Evolutionary conservation across 192 early-diverging fungal species (phyloP).

Genomic region (Diversispora eburnea): DNA sequence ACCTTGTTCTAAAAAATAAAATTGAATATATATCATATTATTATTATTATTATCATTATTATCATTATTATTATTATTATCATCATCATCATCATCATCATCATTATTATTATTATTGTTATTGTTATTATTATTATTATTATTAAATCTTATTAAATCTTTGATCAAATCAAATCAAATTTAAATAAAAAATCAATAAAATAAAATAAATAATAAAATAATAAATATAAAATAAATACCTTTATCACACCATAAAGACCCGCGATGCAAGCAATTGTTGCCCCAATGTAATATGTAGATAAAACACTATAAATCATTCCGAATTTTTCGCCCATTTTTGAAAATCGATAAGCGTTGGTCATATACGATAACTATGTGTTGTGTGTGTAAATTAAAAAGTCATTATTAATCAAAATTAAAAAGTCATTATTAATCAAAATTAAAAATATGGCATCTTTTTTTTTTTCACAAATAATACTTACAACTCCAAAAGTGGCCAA

Average conservation of each 20-base stretch:
- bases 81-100: no score
- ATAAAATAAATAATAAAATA: background rate
- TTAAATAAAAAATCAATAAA: background rate
- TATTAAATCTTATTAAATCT: no score
- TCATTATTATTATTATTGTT: background rate
- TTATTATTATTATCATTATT: background rate
- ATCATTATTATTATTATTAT: background rate
- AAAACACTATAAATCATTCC: constrained; percentile 21
- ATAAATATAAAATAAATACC: constrained; percentile 1
- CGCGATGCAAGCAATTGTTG: constrained; percentile 16
- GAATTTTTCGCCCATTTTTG: background rate
- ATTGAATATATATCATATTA: background rate
- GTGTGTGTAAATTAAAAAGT: background rate
- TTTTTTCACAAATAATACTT: background rate
- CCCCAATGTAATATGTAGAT: constrained; percentile 28
- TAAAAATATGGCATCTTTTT: background rate
- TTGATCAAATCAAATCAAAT: no score
- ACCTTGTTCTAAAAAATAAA: constrained; percentile 23
- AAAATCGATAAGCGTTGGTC: constrained; percentile 25
- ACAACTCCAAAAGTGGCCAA: constrained; percentile 27
- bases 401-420: background rate
- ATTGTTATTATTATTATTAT: background rate
- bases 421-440: background rate
- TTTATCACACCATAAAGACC: constrained; percentile 29
- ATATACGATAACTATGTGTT: constrained; percentile 13